Evolutionary conservation across 805 yeast species (phyloP).

Genomic region (Candida vaughaniae): DNA sequence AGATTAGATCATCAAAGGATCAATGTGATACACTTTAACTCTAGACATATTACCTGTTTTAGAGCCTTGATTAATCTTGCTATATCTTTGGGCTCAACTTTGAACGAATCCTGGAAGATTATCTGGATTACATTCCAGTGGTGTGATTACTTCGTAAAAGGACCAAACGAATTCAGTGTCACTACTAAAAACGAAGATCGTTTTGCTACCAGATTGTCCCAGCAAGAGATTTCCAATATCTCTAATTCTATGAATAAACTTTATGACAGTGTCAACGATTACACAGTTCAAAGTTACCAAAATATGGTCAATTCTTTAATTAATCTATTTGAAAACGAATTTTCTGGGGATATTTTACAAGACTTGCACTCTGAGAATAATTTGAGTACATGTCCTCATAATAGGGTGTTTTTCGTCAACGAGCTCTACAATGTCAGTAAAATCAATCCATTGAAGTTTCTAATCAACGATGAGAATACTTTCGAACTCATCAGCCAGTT

Average conservation of each 20-base stretch:
- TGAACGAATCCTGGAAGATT: slow-evolving; percentile 65
- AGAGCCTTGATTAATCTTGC: slow-evolving; percentile 79
- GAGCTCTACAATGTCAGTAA: slow-evolving; percentile 52
- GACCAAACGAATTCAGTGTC: slow-evolving; percentile 41
- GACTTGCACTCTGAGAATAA: slow-evolving; percentile 5
- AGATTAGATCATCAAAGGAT: neutral
- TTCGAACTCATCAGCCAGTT: slow-evolving; percentile 45
- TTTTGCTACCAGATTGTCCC: slow-evolving; percentile 11
- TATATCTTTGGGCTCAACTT: slow-evolving; percentile 73
- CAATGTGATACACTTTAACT: slow-evolving; percentile 39
- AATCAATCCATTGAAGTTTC: slow-evolving; percentile 52
- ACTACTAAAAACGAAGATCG: slow-evolving; percentile 19
- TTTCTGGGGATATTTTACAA: slow-evolving; percentile 6
- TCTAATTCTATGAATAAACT: slow-evolving; percentile 60
- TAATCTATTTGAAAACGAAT: slow-evolving; percentile 30
- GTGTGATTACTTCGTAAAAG: slow-evolving; percentile 71
- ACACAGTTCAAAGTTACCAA: slow-evolving; percentile 49
- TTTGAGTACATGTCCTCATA: slow-evolving; percentile 48
- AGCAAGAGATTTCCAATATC: slow-evolving; percentile 48
- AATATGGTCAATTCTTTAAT: slow-evolving; percentile 49
- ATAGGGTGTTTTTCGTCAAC: slow-evolving; percentile 53
- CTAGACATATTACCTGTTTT: slow-evolving; percentile 72
- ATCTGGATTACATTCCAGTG: slow-evolving; percentile 68
- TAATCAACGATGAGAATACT: slow-evolving; percentile 32
- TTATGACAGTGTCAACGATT: slow-evolving; percentile 57